Evolutionary conservation across 306 rosid genomes (phyloP), one percentile per base, ranked within the genome.

Genomic region (Chamaecrista fasciculata): DNA sequence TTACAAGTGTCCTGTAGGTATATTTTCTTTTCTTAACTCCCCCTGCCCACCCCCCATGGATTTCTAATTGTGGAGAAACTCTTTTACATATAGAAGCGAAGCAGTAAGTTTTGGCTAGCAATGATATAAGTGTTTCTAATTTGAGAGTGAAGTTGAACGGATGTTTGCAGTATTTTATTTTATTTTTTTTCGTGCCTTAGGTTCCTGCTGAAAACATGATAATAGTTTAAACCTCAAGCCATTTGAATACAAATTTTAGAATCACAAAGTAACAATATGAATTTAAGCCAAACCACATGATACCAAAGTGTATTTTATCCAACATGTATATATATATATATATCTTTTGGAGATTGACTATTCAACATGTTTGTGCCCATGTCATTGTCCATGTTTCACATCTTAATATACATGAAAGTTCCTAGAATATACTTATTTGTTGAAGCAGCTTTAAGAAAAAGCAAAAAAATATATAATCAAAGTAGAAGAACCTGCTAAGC

Each of bases 391-490:
- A 31, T 57, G 20, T 8, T 57, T 57, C 69, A 43, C 15, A 24
- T 25, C 8, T 46, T 46, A 21, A 53, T 42, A 62, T n/a, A n/a
- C n/a, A n/a, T n/a, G n/a, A n/a, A n/a, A n/a, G n/a, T n/a, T n/a
- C n/a, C 58, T 34, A 44, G 28, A 60, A 28, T 34, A 44, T 52
- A 50, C 56, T 43, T 18, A 34, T 36, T 55, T 62, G 24, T 28
- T 25, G 10, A 58, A 74, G 47, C 43, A 48, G 36, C 37, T 47
- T 36, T 49, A 25, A 20, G 69, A 34, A 66, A 62, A 55, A 61
- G 39, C 43, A 10, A 19, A 52, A 8, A 14, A 61, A 72, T 31
- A 75, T 26, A 58, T 49, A 19, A 25, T 20, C n/a, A 42, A 69
- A 70, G 44, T 37, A 59, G 26, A 43, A 67, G 34, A 16, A 53